Conservation (phyloP, 352 stramenopile species). For the Phytophthora crassamura region DNA sequence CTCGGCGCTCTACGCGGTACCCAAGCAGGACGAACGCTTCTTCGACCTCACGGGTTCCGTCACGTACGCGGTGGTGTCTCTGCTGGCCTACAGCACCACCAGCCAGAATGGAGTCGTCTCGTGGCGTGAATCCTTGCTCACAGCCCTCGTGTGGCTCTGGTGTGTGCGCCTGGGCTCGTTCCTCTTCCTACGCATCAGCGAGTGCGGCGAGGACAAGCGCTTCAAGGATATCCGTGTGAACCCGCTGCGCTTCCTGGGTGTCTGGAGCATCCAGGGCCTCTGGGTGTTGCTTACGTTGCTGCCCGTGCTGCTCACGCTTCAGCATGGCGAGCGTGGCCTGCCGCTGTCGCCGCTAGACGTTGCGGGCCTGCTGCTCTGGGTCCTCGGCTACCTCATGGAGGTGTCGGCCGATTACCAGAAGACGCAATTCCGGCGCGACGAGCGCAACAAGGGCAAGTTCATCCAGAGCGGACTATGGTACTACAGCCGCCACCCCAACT, state of each 20-base stretch:
- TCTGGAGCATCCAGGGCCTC: slow-evolving; percentile 86
- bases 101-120: slow-evolving; percentile 10
- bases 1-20: slow-evolving; percentile 70
- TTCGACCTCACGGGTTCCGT: slow-evolving; percentile 87
- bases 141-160: slow-evolving; percentile 79
- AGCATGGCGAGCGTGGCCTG: slow-evolving; percentile 32
- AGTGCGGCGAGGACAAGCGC: slow-evolving; percentile 72
- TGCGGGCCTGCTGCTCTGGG: slow-evolving; percentile 47
- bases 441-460: slow-evolving; percentile 74
- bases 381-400: slow-evolving; percentile 68
- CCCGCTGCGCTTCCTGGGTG: slow-evolving; percentile 70
- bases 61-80: slow-evolving; percentile 71
- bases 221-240: slow-evolving; percentile 75
- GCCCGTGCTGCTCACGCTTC: slow-evolving; percentile 64
- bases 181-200: slow-evolving; percentile 77
- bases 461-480: slow-evolving; percentile 82
- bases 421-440: slow-evolving; percentile 64
- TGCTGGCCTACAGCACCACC: slow-evolving; percentile 44
- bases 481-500: slow-evolving; percentile 92
- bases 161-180: slow-evolving; percentile 79
- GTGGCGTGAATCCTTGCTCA: slow-evolving; percentile 68
- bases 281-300: slow-evolving; percentile 84
- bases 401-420: slow-evolving; percentile 78
- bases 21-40: slow-evolving; percentile 75
- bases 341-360: slow-evolving; percentile 45